Evolutionary conservation across 2,329 filamentous ascomycete species (phyloP).

Genomic region (Sporothrix mexicana): DNA sequence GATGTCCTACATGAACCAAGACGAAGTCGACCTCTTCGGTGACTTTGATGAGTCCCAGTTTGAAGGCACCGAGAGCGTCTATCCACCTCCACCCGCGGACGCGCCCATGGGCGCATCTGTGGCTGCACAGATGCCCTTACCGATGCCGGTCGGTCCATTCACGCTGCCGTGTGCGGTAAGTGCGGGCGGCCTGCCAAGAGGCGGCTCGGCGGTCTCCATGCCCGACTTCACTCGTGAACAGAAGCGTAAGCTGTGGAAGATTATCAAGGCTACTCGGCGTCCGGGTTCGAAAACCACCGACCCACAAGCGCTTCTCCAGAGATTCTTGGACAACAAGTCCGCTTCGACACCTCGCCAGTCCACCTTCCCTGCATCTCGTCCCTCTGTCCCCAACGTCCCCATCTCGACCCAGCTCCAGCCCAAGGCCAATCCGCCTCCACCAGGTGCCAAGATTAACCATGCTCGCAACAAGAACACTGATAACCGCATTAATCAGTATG

Average conservation of each 20-base stretch:
- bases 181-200: neutral
- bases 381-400: neutral
- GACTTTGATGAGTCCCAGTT: too few species aligned
- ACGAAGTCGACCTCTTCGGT: slow-evolving; percentile 27
- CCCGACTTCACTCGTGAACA: slow-evolving; percentile 25
- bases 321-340: neutral
- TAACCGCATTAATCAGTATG: slow-evolving; percentile 35
- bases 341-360: neutral
- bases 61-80: neutral
- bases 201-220: neutral
- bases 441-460: slow-evolving; percentile 35
- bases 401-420: slow-evolving; percentile 29
- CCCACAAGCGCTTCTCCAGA: neutral
- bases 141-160: neutral
- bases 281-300: slow-evolving; percentile 7
- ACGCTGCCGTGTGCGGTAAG: neutral
- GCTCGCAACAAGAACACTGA: slow-evolving; percentile 28
- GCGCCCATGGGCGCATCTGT: too few species aligned
- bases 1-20: neutral
- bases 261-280: slow-evolving; percentile 2
- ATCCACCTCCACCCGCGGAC: too few species aligned
- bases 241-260: slow-evolving; percentile 17
- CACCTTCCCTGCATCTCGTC: neutral
- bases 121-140: neutral
- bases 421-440: slow-evolving; percentile 33